Evolutionary conservation across 2,329 filamentous ascomycete species (phyloP), one percentile per base, ranked within the genome.

Genomic region (Stagonosporopsis tanaceti): DNA sequence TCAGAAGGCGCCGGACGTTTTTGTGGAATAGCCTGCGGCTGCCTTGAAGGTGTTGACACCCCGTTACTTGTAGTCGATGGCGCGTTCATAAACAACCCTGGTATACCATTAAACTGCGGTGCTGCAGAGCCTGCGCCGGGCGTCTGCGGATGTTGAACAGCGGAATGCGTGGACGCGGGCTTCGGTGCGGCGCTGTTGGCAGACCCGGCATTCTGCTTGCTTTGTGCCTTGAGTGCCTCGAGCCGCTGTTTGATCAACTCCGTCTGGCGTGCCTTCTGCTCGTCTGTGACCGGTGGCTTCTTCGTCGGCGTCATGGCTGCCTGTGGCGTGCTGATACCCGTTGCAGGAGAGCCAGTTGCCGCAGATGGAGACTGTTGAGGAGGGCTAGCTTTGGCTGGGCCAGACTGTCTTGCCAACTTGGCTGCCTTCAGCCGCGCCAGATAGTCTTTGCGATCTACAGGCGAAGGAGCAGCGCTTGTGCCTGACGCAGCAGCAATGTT

Each of bases 211-310:
- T 48, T 22, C 34, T 58, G 63, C 48, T 66, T 68, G 38, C 60
- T 63, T 32, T 64, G 61, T 14, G 69, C 69, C 53, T 68, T 71
- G 41, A 76, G 60, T n/a, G 89, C 89, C 58, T 92, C 91, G 70
- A 96, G 88, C 64, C 92, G 92, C 70, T 92, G 86, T 62, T 91
- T 87, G 44, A 93, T 82, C 30, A 93, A 78, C 57, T 91, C 91
- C 59, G 91, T 96, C 63, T 92, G 86, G 69, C 89, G 86, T 30
- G 80, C 79, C 63, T 79, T 85, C 67, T 78, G 75, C 39, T 78
- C 79, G 5, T 73, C 70, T 3, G 67, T 69, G 12, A 64, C 58
- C 14, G 45, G 68, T 53, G 59, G 60, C 59, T 62, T 60, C 6
- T 53, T 44, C 20, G 57, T 47, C 15, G 61, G 54, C n/a, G 63